phyloP scores from a whole-genome alignment of 345 rosid species.

The Citrus trifoliata region DNA sequence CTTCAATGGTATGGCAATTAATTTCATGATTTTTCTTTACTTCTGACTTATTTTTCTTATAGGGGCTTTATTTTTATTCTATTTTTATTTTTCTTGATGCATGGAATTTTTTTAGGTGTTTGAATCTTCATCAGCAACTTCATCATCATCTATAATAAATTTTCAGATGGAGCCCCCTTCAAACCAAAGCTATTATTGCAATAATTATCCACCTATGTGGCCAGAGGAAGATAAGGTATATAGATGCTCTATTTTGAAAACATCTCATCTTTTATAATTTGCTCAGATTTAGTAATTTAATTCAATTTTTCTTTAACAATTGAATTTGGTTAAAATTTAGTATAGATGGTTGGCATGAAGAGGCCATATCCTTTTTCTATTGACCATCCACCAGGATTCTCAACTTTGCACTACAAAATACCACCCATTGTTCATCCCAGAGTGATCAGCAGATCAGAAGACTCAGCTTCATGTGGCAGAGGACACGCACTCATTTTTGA shows the following conservation, averaged over 20 bases:
- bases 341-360: conserved; percentile 50
- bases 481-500: conserved; percentile 16
- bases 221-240: conserved; percentile 48
- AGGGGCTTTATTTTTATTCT: not conserved
- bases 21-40: not conserved
- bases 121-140: conserved; percentile 40
- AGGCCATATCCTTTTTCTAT: conserved; percentile 46
- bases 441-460: conserved; percentile 28
- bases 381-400: conserved; percentile 28
- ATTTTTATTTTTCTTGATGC: not conserved
- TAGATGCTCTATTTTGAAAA: not conserved
- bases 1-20: conserved; percentile 29
- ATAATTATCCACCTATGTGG: conserved; percentile 28
- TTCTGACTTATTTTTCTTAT: not conserved
- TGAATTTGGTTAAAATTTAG: conserved; percentile 20
- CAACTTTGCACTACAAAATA: conserved; percentile 23
- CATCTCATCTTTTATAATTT: not conserved
- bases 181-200: conserved; percentile 54
- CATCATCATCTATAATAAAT: conserved; percentile 33
- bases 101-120: conserved; percentile 34
- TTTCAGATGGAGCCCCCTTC: conserved; percentile 75
- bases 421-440: conserved; percentile 24
- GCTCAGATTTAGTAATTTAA: not conserved
- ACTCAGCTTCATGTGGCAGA: conserved; percentile 29
- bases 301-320: conserved; percentile 1